These are phyloP conservation scores for Stagonosporopsis cucurbitacearum DNA, from an alignment of 2,329 filamentous ascomycete species.

Conservation along the genomic window DNA sequence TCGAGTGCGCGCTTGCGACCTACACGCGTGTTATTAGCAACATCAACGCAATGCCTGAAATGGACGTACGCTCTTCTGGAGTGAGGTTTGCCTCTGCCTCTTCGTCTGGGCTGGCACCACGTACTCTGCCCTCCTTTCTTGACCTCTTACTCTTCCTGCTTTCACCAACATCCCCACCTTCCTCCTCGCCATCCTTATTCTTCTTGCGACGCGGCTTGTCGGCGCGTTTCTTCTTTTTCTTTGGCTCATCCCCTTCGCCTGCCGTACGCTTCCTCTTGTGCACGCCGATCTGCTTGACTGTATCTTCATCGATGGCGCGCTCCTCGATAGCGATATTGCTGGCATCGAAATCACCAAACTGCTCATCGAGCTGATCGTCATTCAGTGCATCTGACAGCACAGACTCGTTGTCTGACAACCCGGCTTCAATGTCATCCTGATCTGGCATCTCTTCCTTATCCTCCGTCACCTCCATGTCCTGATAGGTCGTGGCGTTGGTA, in stretches of 20 bases:
- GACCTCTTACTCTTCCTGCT: slow-evolving; percentile 62
- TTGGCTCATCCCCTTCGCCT: slow-evolving; percentile 64
- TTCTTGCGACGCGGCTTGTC: slow-evolving; percentile 61
- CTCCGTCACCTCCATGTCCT: slow-evolving; percentile 55
- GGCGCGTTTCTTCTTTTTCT: slow-evolving; percentile 72
- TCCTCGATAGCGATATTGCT: slow-evolving; percentile 67
- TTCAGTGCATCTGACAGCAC: slow-evolving; percentile 67
- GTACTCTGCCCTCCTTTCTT: slow-evolving; percentile 47
- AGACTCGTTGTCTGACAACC: slow-evolving; percentile 66
- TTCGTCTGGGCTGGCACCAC: slow-evolving; percentile 57
- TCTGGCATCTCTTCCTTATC: slow-evolving; percentile 46
- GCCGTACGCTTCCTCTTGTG: slow-evolving; percentile 70
- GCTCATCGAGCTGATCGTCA: slow-evolving; percentile 68
- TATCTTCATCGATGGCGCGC: slow-evolving; percentile 67
- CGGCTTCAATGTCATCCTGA: slow-evolving; percentile 49
- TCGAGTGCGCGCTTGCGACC: slow-evolving; percentile 82
- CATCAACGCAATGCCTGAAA: not conserved
- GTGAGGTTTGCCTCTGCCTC: slow-evolving; percentile 80
- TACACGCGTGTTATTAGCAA: slow-evolving; percentile 35
- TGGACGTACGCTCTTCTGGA: slow-evolving; percentile 76
- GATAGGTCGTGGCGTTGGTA: slow-evolving; percentile 51
- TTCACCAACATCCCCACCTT: slow-evolving; percentile 57
- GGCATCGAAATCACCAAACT: slow-evolving; percentile 62
- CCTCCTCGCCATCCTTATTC: slow-evolving; percentile 55
- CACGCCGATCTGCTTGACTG: slow-evolving; percentile 65